Percentiles rank a stretch among this genome's conserved stretches.
phyloP scores from a whole-genome alignment of 2,329 filamentous ascomycete genomes.

The Phoma sp. region DNA sequence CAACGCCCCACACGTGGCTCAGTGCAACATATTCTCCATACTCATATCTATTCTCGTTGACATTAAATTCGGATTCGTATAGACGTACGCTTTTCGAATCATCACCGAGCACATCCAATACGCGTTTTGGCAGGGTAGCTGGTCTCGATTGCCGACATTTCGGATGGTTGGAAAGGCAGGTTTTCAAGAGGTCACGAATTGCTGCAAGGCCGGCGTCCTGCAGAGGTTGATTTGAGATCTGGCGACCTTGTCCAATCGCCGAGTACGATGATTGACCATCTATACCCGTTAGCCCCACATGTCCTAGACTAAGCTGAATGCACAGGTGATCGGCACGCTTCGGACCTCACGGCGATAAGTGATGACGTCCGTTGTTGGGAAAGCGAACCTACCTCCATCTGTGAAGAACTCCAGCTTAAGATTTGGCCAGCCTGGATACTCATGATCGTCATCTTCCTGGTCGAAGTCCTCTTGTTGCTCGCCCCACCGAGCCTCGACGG shows the following conservation, averaged over 20 bases:
- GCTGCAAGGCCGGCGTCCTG: constrained; percentile 36
- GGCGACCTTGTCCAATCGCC: constrained; percentile 42
- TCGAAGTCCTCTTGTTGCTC: constrained; percentile 24
- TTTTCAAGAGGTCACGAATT: constrained; percentile 35
- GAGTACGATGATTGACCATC: constrained; percentile 44
- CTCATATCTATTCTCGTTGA: constrained; percentile 34
- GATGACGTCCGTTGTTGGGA: neutral
- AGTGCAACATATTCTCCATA: constrained; percentile 43
- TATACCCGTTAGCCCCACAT: constrained; percentile 25
- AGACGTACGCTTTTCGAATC: constrained; percentile 39
- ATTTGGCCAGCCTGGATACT: constrained; percentile 37
- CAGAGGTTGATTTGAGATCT: constrained; percentile 37
- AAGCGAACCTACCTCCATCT: constrained; percentile 38
- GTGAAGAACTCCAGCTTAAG: constrained; percentile 46
- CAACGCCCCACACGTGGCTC: constrained; percentile 43
- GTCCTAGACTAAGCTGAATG: constrained; percentile 12
- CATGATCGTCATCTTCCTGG: constrained; percentile 25
- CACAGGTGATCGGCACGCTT: constrained; percentile 7
- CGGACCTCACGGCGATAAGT: constrained; percentile 6
- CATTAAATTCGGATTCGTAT: constrained; percentile 36
- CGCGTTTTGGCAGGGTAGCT: constrained; percentile 36
- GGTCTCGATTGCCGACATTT: constrained; percentile 34
- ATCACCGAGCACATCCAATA: constrained; percentile 38
- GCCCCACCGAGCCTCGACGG: constrained; percentile 43
- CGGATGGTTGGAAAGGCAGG: constrained; percentile 39